These are phyloP conservation scores for Paralagenidium karlingii DNA, from an alignment of 352 stramenopile species.

Conservation along the genomic window DNA sequence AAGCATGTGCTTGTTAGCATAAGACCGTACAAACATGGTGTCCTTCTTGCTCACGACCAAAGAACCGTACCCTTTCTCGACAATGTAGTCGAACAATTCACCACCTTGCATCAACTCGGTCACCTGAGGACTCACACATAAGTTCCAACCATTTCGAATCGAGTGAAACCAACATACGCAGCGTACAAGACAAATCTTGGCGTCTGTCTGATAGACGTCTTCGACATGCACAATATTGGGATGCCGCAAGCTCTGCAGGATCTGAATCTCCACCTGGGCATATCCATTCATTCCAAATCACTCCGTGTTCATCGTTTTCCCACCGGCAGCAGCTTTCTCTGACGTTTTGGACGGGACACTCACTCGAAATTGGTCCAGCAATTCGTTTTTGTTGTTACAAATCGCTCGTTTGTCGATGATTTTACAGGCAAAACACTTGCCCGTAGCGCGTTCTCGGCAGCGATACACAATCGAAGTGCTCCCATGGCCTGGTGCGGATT, in stretches of 20 bases:
- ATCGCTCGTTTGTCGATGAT: slow-evolving; percentile 77
- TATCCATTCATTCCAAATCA: not conserved
- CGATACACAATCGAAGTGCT: slow-evolving; percentile 80
- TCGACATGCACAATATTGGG: slow-evolving; percentile 87
- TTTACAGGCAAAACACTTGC: slow-evolving; percentile 61
- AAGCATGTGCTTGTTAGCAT: not conserved
- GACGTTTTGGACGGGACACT: slow-evolving; percentile 4
- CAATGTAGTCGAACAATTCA: slow-evolving; percentile 86
- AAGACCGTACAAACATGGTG: not conserved
- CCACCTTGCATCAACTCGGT: slow-evolving; percentile 82
- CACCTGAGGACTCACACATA: slow-evolving; percentile 23
- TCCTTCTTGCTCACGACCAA: no score
- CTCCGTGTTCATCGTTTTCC: slow-evolving; percentile 1
- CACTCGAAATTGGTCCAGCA: slow-evolving; percentile 83
- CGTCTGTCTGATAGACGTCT: slow-evolving; percentile 74
- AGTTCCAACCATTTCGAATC: slow-evolving; percentile 2
- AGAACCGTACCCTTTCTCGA: slow-evolving; percentile 66
- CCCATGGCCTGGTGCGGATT: slow-evolving; percentile 37
- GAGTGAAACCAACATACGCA: slow-evolving; percentile 1
- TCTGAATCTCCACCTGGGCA: slow-evolving; percentile 73
- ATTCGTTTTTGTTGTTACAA: slow-evolving; percentile 54
- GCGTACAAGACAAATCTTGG: slow-evolving; percentile 75
- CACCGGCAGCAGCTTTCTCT: no score
- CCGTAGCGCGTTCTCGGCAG: slow-evolving; percentile 48
- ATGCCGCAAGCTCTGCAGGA: slow-evolving; percentile 80